Conservation (phyloP, 177 flowering plant species). For the Telopea speciosissima region DNA sequence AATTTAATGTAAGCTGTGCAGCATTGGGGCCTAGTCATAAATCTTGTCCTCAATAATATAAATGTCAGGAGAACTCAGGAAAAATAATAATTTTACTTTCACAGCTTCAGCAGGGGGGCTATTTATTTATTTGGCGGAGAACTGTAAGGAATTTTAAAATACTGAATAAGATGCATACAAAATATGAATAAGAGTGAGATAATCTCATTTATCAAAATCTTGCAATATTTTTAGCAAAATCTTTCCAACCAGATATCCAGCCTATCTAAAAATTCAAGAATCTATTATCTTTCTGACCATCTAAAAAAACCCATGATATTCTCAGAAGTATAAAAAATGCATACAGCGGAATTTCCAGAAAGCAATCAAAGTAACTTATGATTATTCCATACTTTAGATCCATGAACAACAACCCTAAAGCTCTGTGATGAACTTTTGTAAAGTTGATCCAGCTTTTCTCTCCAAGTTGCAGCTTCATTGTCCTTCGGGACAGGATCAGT, state of each 20-base stretch:
- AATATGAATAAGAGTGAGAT: too few species aligned
- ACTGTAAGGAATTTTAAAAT: too few species aligned
- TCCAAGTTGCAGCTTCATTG: constrained; percentile 83
- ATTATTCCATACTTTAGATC: constrained; percentile 51
- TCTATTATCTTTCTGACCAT: too few species aligned
- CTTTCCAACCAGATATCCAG: background rate
- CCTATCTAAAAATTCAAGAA: background rate
- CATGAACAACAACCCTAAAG: constrained; percentile 80
- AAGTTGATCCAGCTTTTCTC: constrained; percentile 76
- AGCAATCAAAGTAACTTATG: background rate
- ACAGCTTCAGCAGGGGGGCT: too few species aligned
- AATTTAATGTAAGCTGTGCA: background rate
- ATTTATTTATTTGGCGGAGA: background rate
- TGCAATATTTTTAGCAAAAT: too few species aligned
- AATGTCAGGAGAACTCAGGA: too few species aligned
- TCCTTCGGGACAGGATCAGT: constrained; percentile 76
- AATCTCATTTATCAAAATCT: background rate
- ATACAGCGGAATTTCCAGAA: background rate
- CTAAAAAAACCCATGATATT: background rate
- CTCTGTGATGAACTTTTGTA: constrained; percentile 82
- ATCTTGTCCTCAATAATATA: too few species aligned
- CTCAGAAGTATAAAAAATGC: background rate
- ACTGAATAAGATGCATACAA: background rate
- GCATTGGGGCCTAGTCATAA: too few species aligned
- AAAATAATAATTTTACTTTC: too few species aligned